Evolutionary conservation across 176 grass and related monocot genomes (phyloP).

Genomic region (Bonia amplexicaulis): DNA sequence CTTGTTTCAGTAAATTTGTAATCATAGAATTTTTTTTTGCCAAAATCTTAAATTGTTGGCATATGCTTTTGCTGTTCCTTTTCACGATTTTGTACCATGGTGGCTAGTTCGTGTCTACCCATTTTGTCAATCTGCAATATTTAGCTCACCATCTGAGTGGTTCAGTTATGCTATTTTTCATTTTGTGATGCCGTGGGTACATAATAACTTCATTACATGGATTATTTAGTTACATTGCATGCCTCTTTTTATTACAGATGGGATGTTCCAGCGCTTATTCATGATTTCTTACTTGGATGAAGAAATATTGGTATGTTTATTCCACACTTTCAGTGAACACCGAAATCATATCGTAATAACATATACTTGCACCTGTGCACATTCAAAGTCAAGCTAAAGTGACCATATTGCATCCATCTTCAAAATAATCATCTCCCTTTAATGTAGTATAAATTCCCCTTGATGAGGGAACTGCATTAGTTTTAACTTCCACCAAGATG

Average conservation of each 20-base stretch:
- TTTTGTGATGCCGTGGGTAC: not conserved
- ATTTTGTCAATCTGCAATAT: not conserved
- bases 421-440: not conserved
- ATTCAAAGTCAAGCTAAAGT: not conserved
- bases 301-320: conserved; percentile 88
- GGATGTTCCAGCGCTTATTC: conserved; percentile 75
- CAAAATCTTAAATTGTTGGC: not conserved
- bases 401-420: not conserved
- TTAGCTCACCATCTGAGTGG: not conserved
- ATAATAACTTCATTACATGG: not conserved
- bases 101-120: not conserved
- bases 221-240: not conserved
- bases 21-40: not conserved
- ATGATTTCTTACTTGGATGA: conserved; percentile 99
- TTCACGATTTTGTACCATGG: not conserved
- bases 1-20: not conserved
- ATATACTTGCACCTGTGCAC: not conserved
- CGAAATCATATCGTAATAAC: not conserved
- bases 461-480: not conserved
- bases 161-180: not conserved
- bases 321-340: not conserved
- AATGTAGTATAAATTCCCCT: not conserved
- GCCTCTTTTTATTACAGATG: conserved; percentile 40
- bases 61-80: not conserved
- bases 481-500: not conserved